A percentile compares a stretch with the other conserved stretches of the same genome.
Evolutionary conservation across 257 asterid species (phyloP).

Genomic region (Solanum commersonii): DNA sequence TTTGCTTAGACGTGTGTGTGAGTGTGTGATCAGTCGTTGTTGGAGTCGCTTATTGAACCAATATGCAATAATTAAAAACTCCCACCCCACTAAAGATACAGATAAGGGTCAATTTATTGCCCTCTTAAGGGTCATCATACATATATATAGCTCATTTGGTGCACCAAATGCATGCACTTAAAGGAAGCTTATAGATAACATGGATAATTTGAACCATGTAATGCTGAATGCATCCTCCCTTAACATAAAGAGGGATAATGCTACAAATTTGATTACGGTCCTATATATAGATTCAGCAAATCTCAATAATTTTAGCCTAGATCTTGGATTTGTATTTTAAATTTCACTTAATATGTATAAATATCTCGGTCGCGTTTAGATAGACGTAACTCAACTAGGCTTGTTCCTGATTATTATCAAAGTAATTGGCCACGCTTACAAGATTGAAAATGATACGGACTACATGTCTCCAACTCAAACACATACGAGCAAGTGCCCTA

Average conservation of each 20-base stretch:
- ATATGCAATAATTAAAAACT: neutral
- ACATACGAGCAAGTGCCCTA: neutral
- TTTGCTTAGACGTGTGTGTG: neutral
- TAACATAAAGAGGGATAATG: neutral
- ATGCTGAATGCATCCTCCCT: neutral
- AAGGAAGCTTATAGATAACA: neutral
- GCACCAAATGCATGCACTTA: neutral
- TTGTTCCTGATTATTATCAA: neutral
- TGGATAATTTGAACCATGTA: neutral
- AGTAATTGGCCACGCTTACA: neutral
- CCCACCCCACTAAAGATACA: neutral
- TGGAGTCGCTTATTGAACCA: neutral
- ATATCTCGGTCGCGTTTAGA: rapidly evolving
- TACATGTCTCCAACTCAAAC: neutral
- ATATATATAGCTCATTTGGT: neutral
- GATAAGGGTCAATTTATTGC: neutral
- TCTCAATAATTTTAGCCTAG: too few relatives aligned
- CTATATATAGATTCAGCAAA: rapidly evolving
- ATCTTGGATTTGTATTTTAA: neutral
- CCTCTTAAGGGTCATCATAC: neutral
- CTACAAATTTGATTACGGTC: neutral
- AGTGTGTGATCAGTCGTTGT: neutral
- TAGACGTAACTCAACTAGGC: neutral
- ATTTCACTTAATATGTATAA: neutral
- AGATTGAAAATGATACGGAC: neutral